Evolutionary conservation across 2,329 filamentous ascomycete species (phyloP), one percentile per base, ranked within the genome.

Genomic region (Salinomyces thailandicus): DNA sequence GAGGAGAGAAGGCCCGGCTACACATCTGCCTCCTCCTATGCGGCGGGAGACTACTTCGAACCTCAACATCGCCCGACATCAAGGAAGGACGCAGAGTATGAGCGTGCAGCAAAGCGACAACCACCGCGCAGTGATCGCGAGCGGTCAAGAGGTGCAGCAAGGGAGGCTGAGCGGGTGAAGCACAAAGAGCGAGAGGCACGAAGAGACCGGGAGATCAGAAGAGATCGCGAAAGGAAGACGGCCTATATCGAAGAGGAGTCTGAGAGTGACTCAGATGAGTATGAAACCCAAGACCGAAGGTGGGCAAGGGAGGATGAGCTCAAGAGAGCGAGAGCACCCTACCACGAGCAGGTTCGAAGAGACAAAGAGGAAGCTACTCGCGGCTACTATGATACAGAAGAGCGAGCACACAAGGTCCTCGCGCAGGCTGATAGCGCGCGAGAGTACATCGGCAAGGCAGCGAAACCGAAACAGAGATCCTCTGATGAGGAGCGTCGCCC

Each of bases 61-160:
- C 24, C 36, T 2, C 39, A 44, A 31, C 54, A 58, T 5, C 53
- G 60, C 38, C 39, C 54, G 2, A 50, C 50, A 13, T 45, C 56
- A 17, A 52, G 59, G 35, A 64, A 64, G 42, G 57, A 62, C 39
- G 52, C 61, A 20, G 57, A 58, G 7, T 62, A 63, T 39, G 60
- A 63, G 37, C 53, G 57, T 5, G 19, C 37, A 14, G 16, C 55
- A 50, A 59, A 57, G 42, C 43, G 57, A n/a, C 26, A 38, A 9
- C 16, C 46, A 8, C 28, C 42, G 9, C 43, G 41, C 5, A 38
- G 42, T n/a, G 48, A 50, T 20, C 33, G 39, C 14, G 42, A 48
- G 18, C 37, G 37, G 30, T 13, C 35, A 47, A 42, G 36, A 26
- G 22, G 9, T 26, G 45, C 44, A 34, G 46, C 38, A 22, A 50